Conservation (phyloP, 176 grass and related monocot genomes). For the Carex parvula region DNA sequence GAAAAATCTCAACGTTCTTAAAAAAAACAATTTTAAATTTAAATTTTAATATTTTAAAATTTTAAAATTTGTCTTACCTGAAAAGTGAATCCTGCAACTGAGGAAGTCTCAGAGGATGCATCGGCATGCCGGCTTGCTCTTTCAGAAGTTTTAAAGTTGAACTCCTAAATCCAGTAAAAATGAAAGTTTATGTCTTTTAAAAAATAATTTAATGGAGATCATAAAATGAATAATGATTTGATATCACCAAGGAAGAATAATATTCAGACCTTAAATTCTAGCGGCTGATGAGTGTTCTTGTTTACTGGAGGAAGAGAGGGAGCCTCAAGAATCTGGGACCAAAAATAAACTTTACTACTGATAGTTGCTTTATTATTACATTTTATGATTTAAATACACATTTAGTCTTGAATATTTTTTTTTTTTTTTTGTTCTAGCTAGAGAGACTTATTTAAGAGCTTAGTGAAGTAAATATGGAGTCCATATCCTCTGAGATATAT, state of each 20-base stretch:
- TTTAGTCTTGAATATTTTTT: neutral
- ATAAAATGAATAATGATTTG: neutral
- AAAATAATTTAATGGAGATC: slow-evolving; percentile 14
- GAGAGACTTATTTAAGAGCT: neutral
- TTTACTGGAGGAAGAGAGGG: slow-evolving; percentile 49
- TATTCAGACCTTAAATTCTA: slow-evolving; percentile 78
- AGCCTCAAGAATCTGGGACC: slow-evolving; percentile 69
- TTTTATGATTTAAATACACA: neutral
- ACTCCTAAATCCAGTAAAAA: slow-evolving; percentile 49
- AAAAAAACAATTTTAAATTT: neutral
- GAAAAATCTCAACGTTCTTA: slow-evolving; percentile 32
- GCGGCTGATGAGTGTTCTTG: slow-evolving; percentile 50
- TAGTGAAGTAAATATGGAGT: too few relatives aligned
- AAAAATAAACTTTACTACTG: slow-evolving; percentile 27
- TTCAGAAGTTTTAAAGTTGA: slow-evolving; percentile 82
- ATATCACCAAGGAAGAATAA: neutral
- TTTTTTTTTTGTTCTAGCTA: neutral
- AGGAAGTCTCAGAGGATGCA: slow-evolving; percentile 60
- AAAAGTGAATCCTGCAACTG: slow-evolving; percentile 32
- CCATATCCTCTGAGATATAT: too few relatives aligned
- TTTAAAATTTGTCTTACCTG: slow-evolving; percentile 28
- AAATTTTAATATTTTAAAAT: too few relatives aligned
- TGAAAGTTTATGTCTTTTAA: neutral
- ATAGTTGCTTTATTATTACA: neutral
- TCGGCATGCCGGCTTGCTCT: slow-evolving; percentile 55